A percentile compares a stretch with the other conserved stretches of the same genome.
Conservation (phyloP, 225 moss, liverwort and hornwort genomes). For the Straminergon stramineum region DNA sequence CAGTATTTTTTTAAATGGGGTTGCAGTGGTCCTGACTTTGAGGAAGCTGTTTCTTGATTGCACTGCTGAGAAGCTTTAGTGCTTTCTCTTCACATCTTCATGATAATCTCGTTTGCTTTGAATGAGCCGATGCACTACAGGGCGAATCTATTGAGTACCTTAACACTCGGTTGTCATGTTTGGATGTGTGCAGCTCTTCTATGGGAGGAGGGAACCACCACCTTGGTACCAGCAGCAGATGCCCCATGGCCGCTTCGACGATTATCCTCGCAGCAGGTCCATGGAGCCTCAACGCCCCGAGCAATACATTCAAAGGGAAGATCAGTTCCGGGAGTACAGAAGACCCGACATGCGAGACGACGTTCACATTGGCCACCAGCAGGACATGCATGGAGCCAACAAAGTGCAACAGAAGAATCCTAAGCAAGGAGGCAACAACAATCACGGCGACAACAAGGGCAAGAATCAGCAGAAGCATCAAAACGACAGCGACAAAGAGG, state of each 20-base stretch:
- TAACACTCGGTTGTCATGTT: not conserved
- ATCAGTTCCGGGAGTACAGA: slow-evolving; percentile 20
- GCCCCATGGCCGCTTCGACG: slow-evolving; percentile 3
- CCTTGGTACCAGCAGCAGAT: slow-evolving; percentile 25
- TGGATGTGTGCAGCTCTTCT: slow-evolving; percentile 23
- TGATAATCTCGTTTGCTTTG: not conserved
- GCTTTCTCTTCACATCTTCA: not conserved
- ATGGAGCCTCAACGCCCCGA: slow-evolving; percentile 15
- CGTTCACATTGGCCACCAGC: slow-evolving; percentile 13
- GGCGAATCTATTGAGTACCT: not conserved
- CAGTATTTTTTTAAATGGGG: not conserved
- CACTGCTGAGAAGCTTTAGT: not conserved
- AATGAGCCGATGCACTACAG: not conserved
- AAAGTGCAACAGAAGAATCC: not conserved
- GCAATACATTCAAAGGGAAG: slow-evolving; percentile 9
- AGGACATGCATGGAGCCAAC: not conserved
- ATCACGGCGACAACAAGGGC: not conserved
- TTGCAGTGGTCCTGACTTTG: not conserved
- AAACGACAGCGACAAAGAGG: slow-evolving; percentile 6
- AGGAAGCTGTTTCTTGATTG: not conserved
- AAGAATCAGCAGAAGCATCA: slow-evolving; percentile 16
- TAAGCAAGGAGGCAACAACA: not conserved
- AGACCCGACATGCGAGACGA: slow-evolving; percentile 37
- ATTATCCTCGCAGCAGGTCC: slow-evolving; percentile 17
- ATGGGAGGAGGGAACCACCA: slow-evolving; percentile 24